Base-by-base conservation (phyloP, 2,329 filamentous ascomycete genomes). In the Alternaria gansuensis region DNA sequence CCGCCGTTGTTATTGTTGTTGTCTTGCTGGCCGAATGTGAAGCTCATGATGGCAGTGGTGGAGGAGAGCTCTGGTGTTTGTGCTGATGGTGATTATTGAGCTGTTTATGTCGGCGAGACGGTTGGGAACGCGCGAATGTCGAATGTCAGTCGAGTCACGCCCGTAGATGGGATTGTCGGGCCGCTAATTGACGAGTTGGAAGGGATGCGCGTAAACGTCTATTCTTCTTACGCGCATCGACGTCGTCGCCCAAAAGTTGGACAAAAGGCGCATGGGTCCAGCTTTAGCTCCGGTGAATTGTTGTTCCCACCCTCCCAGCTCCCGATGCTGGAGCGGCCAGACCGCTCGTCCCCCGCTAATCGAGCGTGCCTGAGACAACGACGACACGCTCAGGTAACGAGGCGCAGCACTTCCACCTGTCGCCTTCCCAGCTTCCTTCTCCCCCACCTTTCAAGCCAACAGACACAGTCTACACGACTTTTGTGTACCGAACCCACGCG, bases 1-100 rank as follows among this genome's bases (percentile, higher is more conserved):
- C 60, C 57, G 43, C 50, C 57, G 43, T 37, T 59, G 44, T 57
- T 63, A 54, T 50, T 60, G 57, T 23, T 34, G 33, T 14, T 34
- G 44, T 29, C 44, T 24, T 56, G 50, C 51, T 51, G 48, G 54
- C 78, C 78, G 51, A 80, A 83, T 21, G 59, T 41, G 44, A 55
- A 59, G 51, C 44, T 50, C 56, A 73, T 75, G 48, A 59, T 63
- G 58, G 63, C 44, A 62, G 55, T 62, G 39, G 60, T 46, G n/a
- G 53, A 53, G 29, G 46, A 46, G 5, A 51, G 29, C 59, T 57
- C 54, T 54, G 54, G 60, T 55, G 43, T 46, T 40, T 51, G 60
- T 71, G 68, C 65, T 70, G 68, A 50, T 37, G 37, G 23, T 29
- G 34, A 29, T 23, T 5, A 29, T 23, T 5, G 46, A 54, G 44